Evolutionary conservation across 2,329 filamentous ascomycete species (phyloP).

Genomic region (Xylariaceae sp.): DNA sequence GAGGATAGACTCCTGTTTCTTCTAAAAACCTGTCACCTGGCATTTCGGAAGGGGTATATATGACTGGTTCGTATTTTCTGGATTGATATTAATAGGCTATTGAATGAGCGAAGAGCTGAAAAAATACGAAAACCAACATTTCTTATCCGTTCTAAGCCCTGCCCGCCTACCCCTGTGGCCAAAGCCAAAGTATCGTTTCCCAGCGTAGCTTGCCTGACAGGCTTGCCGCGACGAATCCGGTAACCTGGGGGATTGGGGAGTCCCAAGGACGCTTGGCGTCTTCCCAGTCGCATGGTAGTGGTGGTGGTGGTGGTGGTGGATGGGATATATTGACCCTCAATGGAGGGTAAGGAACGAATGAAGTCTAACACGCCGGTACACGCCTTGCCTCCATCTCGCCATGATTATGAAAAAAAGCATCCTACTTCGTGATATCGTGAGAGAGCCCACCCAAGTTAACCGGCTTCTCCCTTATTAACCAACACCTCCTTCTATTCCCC

Average conservation of each 20-base stretch:
- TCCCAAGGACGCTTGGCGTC: no score
- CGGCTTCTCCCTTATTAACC: no score
- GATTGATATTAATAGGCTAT: conserved; percentile 31
- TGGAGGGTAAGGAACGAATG: conserved; percentile 8
- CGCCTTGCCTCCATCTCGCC: conserved; percentile 8
- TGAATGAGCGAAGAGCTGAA: conserved; percentile 16
- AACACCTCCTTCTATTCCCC: no score
- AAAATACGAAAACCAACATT: conserved; percentile 9
- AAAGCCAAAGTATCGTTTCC: no score
- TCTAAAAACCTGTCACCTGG: conserved; percentile 4
- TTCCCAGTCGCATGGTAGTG: background rate
- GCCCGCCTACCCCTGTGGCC: no score
- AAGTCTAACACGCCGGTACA: conserved; percentile 16
- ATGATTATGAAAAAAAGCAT: conserved; percentile 9
- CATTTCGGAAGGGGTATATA: conserved; percentile 20
- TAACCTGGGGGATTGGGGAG: no score
- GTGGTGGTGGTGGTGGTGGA: background rate
- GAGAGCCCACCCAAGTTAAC: conserved; percentile 1
- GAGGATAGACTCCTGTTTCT: conserved; percentile 10
- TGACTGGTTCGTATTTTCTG: conserved; percentile 44
- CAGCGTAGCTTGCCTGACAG: no score
- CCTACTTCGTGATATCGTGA: conserved; percentile 13
- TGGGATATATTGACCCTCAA: background rate
- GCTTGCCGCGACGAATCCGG: no score
- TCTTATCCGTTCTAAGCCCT: no score